Base-by-base conservation (phyloP, 176 grass and related monocot genomes). In the Typha latifolia region DNA sequence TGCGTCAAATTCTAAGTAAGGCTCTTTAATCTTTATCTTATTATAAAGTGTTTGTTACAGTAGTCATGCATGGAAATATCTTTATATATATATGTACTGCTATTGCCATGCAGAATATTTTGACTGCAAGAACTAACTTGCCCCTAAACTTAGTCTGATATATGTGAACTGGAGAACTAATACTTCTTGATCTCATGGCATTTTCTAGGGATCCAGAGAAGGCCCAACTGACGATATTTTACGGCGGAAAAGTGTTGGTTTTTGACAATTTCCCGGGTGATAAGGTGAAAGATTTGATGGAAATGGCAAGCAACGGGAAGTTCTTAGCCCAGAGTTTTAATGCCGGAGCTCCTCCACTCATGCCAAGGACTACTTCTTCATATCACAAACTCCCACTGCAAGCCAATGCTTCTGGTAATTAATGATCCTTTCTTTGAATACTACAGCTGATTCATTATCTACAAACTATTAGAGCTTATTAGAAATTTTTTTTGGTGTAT, bases 191-290 rank as follows among this genome's bases (percentile, higher is more conserved):
- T 64, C 19, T 49, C 52, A 34, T 63, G 48, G 4, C 5, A 70
- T 48, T 27, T 51, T 75, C 13, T 14, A 81, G 81, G 52, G 73
- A 77, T 10, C 48, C 32, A 31, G 72, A 76, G 32, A 62, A 76
- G 49, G 48, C 69, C 2, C 76, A 66, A 0, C 62, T 90, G 37
- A 90, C 87, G 31, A 85, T 90, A 71, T 90, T 90, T 64, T 90
- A 85, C 21, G 79, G 73, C 8, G 82, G 82, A 34, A 74, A 82
- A 63, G 62, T 90, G 61, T 50, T 80, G 9, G 73, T 86, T 37
- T 73, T 85, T 10, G 79, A 90, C 32, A 80, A 74, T 63, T 82
- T 82, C 63, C 80, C 87, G 0, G 68, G 77, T 6, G 55, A 70
- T 50, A 80, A 65, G 76, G 69, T 82, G 65, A 68, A 82, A 65